A percentile compares a stretch with the other conserved stretches of the same genome.
Evolutionary conservation across 768 basidiomycete genomes (phyloP).

Genomic region (Pisolithus tinctorius): DNA sequence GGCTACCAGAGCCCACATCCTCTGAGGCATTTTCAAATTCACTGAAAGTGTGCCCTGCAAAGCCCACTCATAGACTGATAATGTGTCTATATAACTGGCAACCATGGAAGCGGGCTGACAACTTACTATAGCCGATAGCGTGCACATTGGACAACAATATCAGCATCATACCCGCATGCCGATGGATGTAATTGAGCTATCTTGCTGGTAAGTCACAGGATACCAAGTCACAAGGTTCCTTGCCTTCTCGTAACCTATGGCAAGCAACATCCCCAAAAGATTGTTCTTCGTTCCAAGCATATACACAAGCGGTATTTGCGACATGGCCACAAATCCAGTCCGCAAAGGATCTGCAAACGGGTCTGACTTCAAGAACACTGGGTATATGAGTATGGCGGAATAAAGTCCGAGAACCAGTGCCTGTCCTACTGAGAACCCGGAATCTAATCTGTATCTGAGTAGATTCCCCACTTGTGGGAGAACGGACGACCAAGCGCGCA

Average conservation of each 20-base stretch:
- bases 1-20: conserved; percentile 29
- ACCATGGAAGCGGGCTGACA: not conserved
- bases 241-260: conserved; percentile 44
- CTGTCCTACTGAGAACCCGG: conserved; percentile 34
- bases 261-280: conserved; percentile 33
- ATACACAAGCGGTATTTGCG: conserved; percentile 41
- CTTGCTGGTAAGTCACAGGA: not conserved
- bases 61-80: conserved; percentile 24
- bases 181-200: conserved; percentile 50
- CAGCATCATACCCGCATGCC: conserved; percentile 40
- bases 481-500: conserved; percentile 31
- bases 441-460: conserved; percentile 27
- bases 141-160: conserved; percentile 38
- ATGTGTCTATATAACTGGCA: not conserved
- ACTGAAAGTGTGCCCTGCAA: conserved; percentile 12
- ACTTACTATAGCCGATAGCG: conserved; percentile 33
- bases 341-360: conserved; percentile 30
- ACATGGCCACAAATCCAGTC: conserved; percentile 31
- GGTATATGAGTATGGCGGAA: conserved; percentile 28
- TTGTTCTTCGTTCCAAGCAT: conserved; percentile 46
- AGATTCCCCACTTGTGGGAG: conserved; percentile 27
- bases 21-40: conserved; percentile 8
- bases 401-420: conserved; percentile 32
- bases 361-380: conserved; percentile 27
- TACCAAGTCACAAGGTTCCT: conserved; percentile 2